Percentiles rank a stretch among this genome's conserved stretches.
These are phyloP conservation scores for Meyerozyma athensensis DNA, from an alignment of 1,139 yeast genomes.

Conservation along the genomic window DNA sequence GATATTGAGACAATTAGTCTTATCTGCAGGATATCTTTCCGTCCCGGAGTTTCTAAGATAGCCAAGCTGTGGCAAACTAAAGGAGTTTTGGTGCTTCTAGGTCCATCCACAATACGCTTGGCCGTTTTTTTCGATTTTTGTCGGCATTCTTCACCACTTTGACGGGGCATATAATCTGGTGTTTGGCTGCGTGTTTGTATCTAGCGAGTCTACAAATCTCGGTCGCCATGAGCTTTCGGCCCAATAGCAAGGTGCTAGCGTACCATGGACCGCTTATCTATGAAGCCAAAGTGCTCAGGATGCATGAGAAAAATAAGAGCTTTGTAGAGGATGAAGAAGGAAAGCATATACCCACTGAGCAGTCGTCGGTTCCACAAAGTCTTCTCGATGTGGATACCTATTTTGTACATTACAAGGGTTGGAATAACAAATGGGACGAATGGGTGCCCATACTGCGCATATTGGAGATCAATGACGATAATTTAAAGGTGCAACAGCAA, in stretches of 20 bases:
- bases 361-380: conserved; percentile 43
- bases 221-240: conserved; percentile 7
- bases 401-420: conserved; percentile 86
- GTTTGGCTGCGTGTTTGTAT: neutral
- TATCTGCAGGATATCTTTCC: neutral
- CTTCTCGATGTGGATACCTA: conserved; percentile 42
- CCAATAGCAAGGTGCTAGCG: conserved; percentile 60
- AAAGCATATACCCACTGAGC: conserved; percentile 23
- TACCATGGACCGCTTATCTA: conserved; percentile 89
- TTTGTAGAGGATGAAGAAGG: conserved; percentile 41
- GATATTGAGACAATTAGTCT: neutral
- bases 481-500: conserved; percentile 58
- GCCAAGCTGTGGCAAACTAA: neutral
- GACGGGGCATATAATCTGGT: no score
- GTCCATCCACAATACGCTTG: no score
- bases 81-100: no score
- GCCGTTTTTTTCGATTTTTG: no score
- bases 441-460: conserved; percentile 80
- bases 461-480: conserved; percentile 65
- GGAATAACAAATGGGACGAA: conserved; percentile 97
- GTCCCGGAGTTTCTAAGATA: neutral
- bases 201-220: neutral
- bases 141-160: no score
- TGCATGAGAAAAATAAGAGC: conserved; percentile 50
- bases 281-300: conserved; percentile 75